A percentile compares a stretch with the other conserved stretches of the same genome.
phyloP scores from a whole-genome alignment of 148 eudicot genomes.

The Hydrangea macrophylla region DNA sequence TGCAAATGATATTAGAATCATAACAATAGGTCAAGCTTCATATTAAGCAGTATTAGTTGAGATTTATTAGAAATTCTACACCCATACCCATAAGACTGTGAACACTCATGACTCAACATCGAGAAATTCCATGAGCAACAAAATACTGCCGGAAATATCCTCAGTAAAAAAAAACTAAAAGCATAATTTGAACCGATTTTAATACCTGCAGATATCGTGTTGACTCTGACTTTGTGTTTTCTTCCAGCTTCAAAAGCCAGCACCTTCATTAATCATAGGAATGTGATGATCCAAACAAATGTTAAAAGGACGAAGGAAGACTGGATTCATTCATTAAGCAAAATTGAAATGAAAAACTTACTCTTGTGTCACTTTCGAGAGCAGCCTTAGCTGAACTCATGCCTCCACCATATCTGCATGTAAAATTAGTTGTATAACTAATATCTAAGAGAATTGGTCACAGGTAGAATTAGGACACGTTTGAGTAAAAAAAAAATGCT shows the following conservation, averaged over 20 bases:
- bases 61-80: not conserved
- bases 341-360: slow-evolving; percentile 22
- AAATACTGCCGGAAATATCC: not conserved
- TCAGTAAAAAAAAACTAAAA: not conserved
- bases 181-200: not conserved
- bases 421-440: slow-evolving; percentile 7
- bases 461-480: not conserved
- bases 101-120: not conserved
- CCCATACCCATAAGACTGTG: not conserved
- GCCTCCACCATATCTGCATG: slow-evolving; percentile 93
- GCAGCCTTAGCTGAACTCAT: slow-evolving; percentile 99
- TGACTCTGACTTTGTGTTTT: slow-evolving; percentile 79
- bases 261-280: slow-evolving; percentile 41
- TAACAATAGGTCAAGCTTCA: not conserved
- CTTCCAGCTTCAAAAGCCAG: slow-evolving; percentile 99
- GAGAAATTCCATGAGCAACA: not conserved
- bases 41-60: not conserved
- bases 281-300: slow-evolving; percentile 3
- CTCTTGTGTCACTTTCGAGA: slow-evolving; percentile 92
- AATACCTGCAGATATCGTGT: slow-evolving; percentile 97
- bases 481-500: slow-evolving; percentile 4
- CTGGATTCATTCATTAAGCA: not conserved
- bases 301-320: not conserved
- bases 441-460: not conserved
- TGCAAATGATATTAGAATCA: not conserved